Percentiles rank a stretch among this genome's conserved stretches.
Conservation (phyloP, 805 yeast genomes). For the Cyberlindnera nakhonratchasimensis region DNA sequence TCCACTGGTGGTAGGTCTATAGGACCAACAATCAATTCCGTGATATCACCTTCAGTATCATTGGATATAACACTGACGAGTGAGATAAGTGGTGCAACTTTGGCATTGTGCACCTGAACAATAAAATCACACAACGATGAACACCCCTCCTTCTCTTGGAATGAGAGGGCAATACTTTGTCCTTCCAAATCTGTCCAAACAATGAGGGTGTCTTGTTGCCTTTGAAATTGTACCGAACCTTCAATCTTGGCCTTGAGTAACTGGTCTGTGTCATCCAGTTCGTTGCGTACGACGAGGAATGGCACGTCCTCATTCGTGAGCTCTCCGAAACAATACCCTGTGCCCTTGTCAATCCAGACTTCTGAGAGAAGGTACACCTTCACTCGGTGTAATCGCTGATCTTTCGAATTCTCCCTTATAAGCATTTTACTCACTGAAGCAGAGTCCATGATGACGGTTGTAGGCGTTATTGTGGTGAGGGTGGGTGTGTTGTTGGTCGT, state of each 20-base stretch:
- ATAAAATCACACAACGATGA: constrained; percentile 78
- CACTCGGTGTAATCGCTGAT: constrained; percentile 63
- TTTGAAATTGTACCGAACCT: constrained; percentile 78
- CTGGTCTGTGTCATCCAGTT: constrained; percentile 53
- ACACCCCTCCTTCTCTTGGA: constrained; percentile 91
- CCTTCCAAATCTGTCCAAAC: constrained; percentile 85
- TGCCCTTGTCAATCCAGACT: constrained; percentile 90
- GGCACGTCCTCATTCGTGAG: constrained; percentile 41
- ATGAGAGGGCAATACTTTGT: constrained; percentile 80
- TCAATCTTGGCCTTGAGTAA: constrained; percentile 64
- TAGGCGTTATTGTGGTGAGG: neutral
- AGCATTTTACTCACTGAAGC: neutral
- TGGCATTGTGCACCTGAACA: constrained; percentile 54
- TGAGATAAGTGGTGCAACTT: constrained; percentile 62
- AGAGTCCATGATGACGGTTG: neutral
- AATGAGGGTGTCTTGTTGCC: constrained; percentile 90
- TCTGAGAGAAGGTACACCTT: constrained; percentile 83
- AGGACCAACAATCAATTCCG: constrained; percentile 81
- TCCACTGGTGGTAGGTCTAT: constrained; percentile 57
- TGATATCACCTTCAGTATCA: constrained; percentile 49
- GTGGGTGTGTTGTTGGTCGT: neutral
- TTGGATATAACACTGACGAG: constrained; percentile 62
- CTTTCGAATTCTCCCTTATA: constrained; percentile 3
- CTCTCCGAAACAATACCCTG: constrained; percentile 85
- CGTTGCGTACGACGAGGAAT: constrained; percentile 69